Conservation (phyloP, 768 basidiomycete species). For the Tricholoma furcatifolium region DNA sequence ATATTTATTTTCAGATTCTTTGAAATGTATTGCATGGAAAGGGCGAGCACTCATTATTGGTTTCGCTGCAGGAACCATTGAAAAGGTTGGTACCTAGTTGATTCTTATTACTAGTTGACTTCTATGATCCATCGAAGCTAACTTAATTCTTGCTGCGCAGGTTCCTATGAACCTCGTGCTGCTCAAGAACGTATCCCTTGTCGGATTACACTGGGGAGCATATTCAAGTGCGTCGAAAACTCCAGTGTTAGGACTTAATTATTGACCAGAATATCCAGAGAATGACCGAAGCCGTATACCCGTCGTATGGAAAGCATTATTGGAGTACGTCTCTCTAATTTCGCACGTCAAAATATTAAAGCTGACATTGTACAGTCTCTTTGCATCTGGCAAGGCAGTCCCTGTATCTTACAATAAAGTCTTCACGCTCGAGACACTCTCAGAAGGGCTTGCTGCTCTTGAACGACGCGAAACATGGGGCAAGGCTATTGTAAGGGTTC, state of each 20-base stretch:
- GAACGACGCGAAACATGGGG: constrained; percentile 91
- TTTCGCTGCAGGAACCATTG: constrained; percentile 82
- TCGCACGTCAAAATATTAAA: neutral
- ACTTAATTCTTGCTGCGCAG: constrained; percentile 32
- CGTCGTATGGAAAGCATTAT: constrained; percentile 69
- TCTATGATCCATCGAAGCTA: constrained; percentile 12
- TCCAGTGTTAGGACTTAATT: neutral
- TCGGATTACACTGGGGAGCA: constrained; percentile 88
- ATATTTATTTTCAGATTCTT: constrained; percentile 48
- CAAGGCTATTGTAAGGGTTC: constrained; percentile 73
- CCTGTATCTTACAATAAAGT: constrained; percentile 71
- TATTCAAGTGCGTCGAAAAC: constrained; percentile 54
- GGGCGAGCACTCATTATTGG: constrained; percentile 92
- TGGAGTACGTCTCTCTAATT: constrained; percentile 43
- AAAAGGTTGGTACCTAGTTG: constrained; percentile 53
- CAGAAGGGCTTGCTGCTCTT: constrained; percentile 70
- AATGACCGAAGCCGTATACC: constrained; percentile 66
- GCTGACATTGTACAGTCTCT: constrained; percentile 45
- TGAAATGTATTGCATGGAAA: constrained; percentile 96
- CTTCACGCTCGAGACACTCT: constrained; percentile 65
- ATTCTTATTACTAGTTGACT: constrained; percentile 12
- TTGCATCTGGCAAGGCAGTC: constrained; percentile 59
- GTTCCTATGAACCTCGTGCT: constrained; percentile 82
- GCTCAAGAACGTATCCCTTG: constrained; percentile 80
- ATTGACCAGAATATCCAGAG: constrained; percentile 32